A percentile compares a stretch with the other conserved stretches of the same genome.
Evolutionary conservation across 2,329 filamentous ascomycete species (phyloP).

Genomic region (Monascus ruber): DNA sequence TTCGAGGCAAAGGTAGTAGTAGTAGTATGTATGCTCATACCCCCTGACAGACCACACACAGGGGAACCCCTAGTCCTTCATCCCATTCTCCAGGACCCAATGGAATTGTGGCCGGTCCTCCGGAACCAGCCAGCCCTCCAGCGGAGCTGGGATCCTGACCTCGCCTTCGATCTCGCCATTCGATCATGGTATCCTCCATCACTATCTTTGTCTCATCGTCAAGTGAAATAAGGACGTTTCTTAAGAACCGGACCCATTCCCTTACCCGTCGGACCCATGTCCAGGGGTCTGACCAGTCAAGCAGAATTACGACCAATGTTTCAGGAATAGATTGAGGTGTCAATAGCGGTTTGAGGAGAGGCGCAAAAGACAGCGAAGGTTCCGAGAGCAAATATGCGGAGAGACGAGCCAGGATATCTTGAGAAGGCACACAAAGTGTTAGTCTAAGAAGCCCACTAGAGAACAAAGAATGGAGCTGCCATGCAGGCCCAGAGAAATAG

Average conservation of each 20-base stretch:
- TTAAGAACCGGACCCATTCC: constrained; percentile 78
- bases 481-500: too few species aligned
- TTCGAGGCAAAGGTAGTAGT: not conserved
- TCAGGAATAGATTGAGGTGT: constrained; percentile 75
- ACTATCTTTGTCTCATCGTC: constrained; percentile 66
- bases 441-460: too few species aligned
- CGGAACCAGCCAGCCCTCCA: constrained; percentile 44
- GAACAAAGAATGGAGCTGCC: too few species aligned
- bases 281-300: constrained; percentile 94
- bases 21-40: constrained; percentile 38
- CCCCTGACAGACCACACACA: constrained; percentile 94
- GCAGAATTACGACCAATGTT: constrained; percentile 77
- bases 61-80: constrained; percentile 70
- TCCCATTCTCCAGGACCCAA: constrained; percentile 88
- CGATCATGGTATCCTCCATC: constrained; percentile 75
- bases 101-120: constrained; percentile 60
- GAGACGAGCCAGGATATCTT: constrained; percentile 80
- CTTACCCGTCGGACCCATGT: constrained; percentile 79
- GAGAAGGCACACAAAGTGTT: not conserved
- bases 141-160: constrained; percentile 48
- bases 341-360: constrained; percentile 71
- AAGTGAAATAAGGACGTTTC: constrained; percentile 62
- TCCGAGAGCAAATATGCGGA: constrained; percentile 82
- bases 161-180: constrained; percentile 66
- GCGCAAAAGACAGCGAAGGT: constrained; percentile 69